A percentile compares a stretch with the other conserved stretches of the same genome.
Evolutionary conservation across 2,329 filamentous ascomycete genomes (phyloP).

Genomic region (Grosmannia clavigera): DNA sequence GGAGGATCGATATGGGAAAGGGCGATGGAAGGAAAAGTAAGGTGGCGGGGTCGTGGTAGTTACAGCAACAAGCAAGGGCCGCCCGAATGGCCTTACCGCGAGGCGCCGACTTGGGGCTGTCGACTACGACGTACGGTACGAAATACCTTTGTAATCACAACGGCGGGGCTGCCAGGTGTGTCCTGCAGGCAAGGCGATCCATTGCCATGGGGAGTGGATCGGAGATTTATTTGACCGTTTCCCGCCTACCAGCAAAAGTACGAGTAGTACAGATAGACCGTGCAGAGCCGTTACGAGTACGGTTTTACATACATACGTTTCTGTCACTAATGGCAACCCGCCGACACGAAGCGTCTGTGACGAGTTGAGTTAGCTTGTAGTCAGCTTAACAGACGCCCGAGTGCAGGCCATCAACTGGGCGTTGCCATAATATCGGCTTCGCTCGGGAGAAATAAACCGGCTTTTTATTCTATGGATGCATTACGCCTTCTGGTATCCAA

Average conservation of each 20-base stretch:
- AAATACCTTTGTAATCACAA: background rate
- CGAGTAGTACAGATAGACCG: too few species aligned
- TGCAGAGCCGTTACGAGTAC: too few species aligned
- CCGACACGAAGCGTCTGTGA: too few species aligned
- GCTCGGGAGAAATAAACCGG: background rate
- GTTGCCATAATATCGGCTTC: too few species aligned
- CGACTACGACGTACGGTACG: background rate
- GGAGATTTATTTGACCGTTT: background rate
- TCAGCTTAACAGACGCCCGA: too few species aligned
- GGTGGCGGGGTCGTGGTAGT: constrained; percentile 10
- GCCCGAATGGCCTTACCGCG: background rate
- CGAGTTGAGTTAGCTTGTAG: too few species aligned
- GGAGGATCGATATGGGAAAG: constrained; percentile 5
- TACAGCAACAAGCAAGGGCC: constrained; percentile 2
- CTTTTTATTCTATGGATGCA: background rate
- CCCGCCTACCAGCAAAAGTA: background rate
- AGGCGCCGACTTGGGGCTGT: background rate
- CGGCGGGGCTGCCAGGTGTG: background rate
- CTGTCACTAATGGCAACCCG: too few species aligned
- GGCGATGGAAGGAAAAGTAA: constrained; percentile 6
- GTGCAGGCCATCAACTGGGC: background rate
- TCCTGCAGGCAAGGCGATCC: background rate
- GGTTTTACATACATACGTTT: too few species aligned
- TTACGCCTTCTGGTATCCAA: constrained; percentile 46
- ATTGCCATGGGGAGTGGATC: background rate